Percentiles rank a stretch among this genome's conserved stretches.
Evolutionary conservation across 1,284 basidiomycete species (phyloP).

Genomic region (Boletus mariae): DNA sequence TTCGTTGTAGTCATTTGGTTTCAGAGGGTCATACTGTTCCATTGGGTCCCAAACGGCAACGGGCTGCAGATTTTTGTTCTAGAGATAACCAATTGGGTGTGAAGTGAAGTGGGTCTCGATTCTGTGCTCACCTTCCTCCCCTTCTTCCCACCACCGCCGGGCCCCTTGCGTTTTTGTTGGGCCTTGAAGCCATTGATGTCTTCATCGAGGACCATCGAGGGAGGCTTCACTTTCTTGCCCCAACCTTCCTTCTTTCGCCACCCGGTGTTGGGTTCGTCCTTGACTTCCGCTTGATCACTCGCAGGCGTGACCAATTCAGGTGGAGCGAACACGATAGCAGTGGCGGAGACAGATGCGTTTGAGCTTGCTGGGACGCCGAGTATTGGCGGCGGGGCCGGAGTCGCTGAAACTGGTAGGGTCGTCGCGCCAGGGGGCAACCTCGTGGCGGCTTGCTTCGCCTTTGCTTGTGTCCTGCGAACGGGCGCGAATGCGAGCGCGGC

Average conservation of each 20-base stretch:
- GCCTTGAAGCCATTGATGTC: constrained; percentile 81
- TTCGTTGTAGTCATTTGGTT: constrained; percentile 85
- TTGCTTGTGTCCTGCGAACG: constrained; percentile 55
- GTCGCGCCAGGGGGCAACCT: constrained; percentile 62
- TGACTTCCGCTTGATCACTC: constrained; percentile 25
- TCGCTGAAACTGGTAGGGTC: constrained; percentile 28
- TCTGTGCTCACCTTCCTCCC: constrained; percentile 54
- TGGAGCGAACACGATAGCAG: constrained; percentile 69
- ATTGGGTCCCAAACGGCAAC: constrained; percentile 67
- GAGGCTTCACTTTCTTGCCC: constrained; percentile 86
- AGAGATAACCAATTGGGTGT: constrained; percentile 7
- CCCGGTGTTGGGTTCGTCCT: constrained; percentile 19
- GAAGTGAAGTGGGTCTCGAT: constrained; percentile 2
- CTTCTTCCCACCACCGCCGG: constrained; percentile 45
- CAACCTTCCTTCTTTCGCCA: constrained; percentile 50
- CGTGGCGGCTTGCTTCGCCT: constrained; percentile 47
- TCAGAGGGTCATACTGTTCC: constrained; percentile 74
- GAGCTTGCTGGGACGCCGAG: constrained; percentile 13
- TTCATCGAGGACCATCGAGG: constrained; percentile 82
- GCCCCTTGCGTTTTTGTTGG: constrained; percentile 43
- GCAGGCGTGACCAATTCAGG: constrained; percentile 50
- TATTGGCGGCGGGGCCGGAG: constrained; percentile 14
- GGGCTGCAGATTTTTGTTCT: constrained; percentile 60
- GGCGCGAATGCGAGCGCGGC: constrained; percentile 84
- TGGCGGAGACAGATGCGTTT: constrained; percentile 49